Evolutionary conservation across 2,329 filamentous ascomycete species (phyloP), one percentile per base, ranked within the genome.

Genomic region (Teratosphaeria viscida): DNA sequence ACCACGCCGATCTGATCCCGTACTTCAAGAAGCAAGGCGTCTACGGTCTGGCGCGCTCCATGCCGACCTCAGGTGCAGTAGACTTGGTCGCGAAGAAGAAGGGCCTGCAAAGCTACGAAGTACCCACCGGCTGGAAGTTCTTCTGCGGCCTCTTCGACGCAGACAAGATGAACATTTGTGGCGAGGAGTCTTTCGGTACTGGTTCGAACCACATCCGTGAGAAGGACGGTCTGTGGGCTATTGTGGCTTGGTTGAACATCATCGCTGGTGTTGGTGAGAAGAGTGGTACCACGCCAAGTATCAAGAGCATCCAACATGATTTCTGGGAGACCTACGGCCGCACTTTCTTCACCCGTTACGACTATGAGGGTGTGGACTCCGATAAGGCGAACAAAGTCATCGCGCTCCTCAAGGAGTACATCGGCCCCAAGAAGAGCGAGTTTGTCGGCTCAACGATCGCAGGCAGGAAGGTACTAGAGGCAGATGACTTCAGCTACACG

Each of bases 21-120:
- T 99, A 96, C 81, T 99, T 99, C 85, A 87, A 92, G 82, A 92
- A 94, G 80, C 89, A 97, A 74, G 92, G 94, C 62, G 91, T 99
- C 63, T 94, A 92, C 72, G 94, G 94, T 62, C 85, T 99, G 60
- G 94, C 94, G 55, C 90, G 94, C 66, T 95, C 90, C 74, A 99
- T 99, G 94, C 94, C 94, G 60, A 99, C 94, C 5, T 95, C 90
- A 12, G 91, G 90, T 52, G 94, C 94, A 26, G 90, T 99, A 57
- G 94, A 99, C 74, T 86, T 95, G 16, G 94, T 99, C 49, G 94
- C 94, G 67, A 90, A 96, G 83, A 91, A 90, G 71, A 92, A 96
- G 79, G 89, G 89, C 39, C 83, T 99, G 52, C 80, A 90, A 78
- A 88, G 85, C 77, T 99, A 99, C 78, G 94, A 99, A 77, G 94